These are phyloP conservation scores for Colletotrichum spaethianum DNA, from an alignment of 2,329 filamentous ascomycete species.

Conservation along the genomic window DNA sequence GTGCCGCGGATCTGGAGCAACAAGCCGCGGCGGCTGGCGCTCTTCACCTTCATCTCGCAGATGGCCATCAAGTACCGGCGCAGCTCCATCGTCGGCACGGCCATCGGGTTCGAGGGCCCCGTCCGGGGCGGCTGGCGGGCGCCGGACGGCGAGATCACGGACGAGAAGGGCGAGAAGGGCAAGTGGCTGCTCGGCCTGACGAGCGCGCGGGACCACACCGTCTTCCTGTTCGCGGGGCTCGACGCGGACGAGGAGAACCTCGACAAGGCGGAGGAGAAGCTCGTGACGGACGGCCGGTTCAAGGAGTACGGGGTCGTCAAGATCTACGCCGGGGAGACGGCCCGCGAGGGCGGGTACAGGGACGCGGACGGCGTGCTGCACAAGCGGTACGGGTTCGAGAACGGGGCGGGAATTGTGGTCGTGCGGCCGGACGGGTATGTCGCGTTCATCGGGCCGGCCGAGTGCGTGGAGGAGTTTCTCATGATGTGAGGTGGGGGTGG, in stretches of 20 bases:
- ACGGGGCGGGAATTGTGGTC: conserved; percentile 46
- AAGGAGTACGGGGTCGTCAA: conserved; percentile 41
- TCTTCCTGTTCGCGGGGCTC: conserved; percentile 52
- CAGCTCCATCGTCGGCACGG: conserved; percentile 54
- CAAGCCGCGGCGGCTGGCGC: conserved; percentile 40
- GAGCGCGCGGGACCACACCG: conserved; percentile 46
- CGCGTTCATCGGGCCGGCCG: conserved; percentile 49
- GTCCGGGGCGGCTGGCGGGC: conserved; percentile 63
- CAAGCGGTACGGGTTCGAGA: conserved; percentile 47
- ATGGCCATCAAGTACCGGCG: conserved; percentile 59
- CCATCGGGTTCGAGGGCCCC: conserved; percentile 48
- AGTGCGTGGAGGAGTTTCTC: conserved; percentile 37
- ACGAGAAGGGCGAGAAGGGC: conserved; percentile 27
- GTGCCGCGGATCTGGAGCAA: conserved; percentile 52
- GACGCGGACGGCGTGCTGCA: conserved; percentile 48
- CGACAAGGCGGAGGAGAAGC: conserved; percentile 27
- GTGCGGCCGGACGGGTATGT: conserved; percentile 52
- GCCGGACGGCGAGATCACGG: conserved; percentile 53
- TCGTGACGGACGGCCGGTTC: conserved; percentile 28
- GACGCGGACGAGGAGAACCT: conserved; percentile 25
- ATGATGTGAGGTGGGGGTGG: neutral
- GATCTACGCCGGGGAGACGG: conserved; percentile 34
- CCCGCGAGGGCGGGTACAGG: conserved; percentile 23
- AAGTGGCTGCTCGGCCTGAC: conserved; percentile 48
- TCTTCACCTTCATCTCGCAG: conserved; percentile 57